These are phyloP conservation scores for Lagenidium sp. DNA, from an alignment of 352 stramenopile species.

Conservation along the genomic window DNA sequence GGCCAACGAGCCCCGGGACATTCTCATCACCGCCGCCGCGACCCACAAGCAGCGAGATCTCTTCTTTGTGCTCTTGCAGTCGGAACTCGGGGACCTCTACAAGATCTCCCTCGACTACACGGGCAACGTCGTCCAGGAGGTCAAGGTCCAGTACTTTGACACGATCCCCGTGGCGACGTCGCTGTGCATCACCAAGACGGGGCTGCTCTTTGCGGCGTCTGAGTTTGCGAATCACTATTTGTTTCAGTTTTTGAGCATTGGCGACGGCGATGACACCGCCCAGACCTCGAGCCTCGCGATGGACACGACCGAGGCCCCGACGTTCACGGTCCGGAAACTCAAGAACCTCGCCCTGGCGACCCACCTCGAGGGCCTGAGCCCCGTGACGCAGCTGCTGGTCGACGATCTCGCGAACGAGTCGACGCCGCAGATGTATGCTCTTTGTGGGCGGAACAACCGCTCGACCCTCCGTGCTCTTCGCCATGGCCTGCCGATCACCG, in stretches of 20 bases:
- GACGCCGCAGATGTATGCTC: conserved; percentile 94
- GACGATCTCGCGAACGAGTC: conserved; percentile 94
- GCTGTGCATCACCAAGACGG: conserved; percentile 97
- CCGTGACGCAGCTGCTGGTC: conserved; percentile 93
- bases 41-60: conserved; percentile 93
- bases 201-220: conserved; percentile 93
- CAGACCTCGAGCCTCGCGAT: conserved; percentile 62
- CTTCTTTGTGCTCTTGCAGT: conserved; percentile 98
- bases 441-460: conserved; percentile 90
- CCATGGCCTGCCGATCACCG: conserved; percentile 94
- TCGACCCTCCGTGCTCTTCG: conserved; percentile 94
- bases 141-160: conserved; percentile 95
- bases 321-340: conserved; percentile 75
- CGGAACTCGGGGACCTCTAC: conserved; percentile 98
- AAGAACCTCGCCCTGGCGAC: conserved; percentile 86
- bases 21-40: conserved; percentile 90
- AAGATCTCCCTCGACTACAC: conserved; percentile 94
- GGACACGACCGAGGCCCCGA: conserved; percentile 46
- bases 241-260: conserved; percentile 97
- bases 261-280: conserved; percentile 85
- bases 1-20: conserved; percentile 64
- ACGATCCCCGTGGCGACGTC: conserved; percentile 91
- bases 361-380: conserved; percentile 83
- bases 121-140: conserved; percentile 66
- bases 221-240: conserved; percentile 98